Conservation (phyloP, 1,284 basidiomycete species). For the Pseudomicrostroma phylloplanum region DNA sequence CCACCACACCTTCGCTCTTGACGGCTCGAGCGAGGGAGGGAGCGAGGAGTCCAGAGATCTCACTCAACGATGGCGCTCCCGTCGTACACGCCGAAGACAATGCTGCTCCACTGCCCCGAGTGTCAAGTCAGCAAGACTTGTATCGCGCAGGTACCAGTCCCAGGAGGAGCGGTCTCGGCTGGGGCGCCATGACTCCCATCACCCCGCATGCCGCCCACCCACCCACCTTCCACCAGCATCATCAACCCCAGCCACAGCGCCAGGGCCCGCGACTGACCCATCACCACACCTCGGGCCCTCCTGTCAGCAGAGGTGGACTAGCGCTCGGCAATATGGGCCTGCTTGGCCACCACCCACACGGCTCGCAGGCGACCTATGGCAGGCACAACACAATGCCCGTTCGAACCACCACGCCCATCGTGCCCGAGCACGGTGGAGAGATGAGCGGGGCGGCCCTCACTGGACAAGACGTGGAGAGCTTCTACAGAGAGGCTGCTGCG, state of each 20-base stretch:
- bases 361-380: conserved; percentile 12
- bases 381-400: conserved; percentile 28
- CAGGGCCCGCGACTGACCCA: conserved; percentile 13
- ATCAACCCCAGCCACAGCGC: conserved; percentile 13
- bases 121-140: background rate
- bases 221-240: conserved; percentile 16
- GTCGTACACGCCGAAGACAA: background rate
- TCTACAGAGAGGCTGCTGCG: conserved; percentile 21
- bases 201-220: conserved; percentile 20
- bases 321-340: conserved; percentile 17
- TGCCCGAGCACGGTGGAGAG: conserved; percentile 42
- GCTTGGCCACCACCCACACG: conserved; percentile 21
- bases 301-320: conserved; percentile 5
- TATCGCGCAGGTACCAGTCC: conserved; percentile 28
- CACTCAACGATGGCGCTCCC: background rate
- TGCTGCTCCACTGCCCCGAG: background rate
- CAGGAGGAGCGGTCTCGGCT: conserved; percentile 32
- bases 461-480: conserved; percentile 4
- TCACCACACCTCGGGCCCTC: conserved; percentile 17
- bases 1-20: background rate
- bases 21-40: background rate
- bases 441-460: conserved; percentile 24
- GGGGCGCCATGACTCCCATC: conserved; percentile 39
- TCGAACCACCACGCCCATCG: conserved; percentile 31
- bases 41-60: background rate